These are phyloP conservation scores for Trichoderma oligosporum DNA, from an alignment of 2,329 filamentous ascomycete species.

Conservation along the genomic window DNA sequence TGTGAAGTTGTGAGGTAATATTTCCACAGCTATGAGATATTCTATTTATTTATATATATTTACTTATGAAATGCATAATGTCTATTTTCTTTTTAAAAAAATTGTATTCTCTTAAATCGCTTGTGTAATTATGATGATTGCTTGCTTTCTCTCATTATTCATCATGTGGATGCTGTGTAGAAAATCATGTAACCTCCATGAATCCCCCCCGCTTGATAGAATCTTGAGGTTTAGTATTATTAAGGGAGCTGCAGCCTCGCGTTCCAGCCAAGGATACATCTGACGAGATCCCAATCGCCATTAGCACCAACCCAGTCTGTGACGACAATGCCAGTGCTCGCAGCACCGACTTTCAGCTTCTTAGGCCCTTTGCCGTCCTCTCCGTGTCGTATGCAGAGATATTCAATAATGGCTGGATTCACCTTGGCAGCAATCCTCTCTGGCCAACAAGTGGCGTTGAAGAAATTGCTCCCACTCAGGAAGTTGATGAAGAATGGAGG, in stretches of 20 bases:
- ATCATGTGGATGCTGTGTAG: background rate
- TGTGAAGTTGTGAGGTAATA: background rate
- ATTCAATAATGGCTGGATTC: conserved; percentile 70
- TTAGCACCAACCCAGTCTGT: conserved; percentile 88
- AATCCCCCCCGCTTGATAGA: background rate
- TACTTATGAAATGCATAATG: too few species aligned
- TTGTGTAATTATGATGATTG: background rate
- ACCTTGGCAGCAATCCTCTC: conserved; percentile 84
- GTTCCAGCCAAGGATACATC: conserved; percentile 90
- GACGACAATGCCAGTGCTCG: conserved; percentile 80
- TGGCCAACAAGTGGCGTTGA: conserved; percentile 87
- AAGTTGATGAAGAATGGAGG: conserved; percentile 86
- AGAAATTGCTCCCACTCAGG: conserved; percentile 88
- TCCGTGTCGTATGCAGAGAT: conserved; percentile 57
- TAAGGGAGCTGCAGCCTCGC: conserved; percentile 52
- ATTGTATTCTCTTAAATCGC: background rate
- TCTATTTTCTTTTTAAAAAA: too few species aligned
- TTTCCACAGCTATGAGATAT: background rate
- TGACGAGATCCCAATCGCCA: conserved; percentile 86
- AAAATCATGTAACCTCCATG: background rate
- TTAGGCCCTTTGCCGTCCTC: conserved; percentile 48
- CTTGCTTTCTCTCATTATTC: background rate
- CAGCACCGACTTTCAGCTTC: conserved; percentile 59
- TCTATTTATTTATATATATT: background rate
- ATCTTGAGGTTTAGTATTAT: too few species aligned